A percentile compares a stretch with the other conserved stretches of the same genome.
Conservation (phyloP, 768 basidiomycete genomes). For the Auricularia auricula-judae region DNA sequence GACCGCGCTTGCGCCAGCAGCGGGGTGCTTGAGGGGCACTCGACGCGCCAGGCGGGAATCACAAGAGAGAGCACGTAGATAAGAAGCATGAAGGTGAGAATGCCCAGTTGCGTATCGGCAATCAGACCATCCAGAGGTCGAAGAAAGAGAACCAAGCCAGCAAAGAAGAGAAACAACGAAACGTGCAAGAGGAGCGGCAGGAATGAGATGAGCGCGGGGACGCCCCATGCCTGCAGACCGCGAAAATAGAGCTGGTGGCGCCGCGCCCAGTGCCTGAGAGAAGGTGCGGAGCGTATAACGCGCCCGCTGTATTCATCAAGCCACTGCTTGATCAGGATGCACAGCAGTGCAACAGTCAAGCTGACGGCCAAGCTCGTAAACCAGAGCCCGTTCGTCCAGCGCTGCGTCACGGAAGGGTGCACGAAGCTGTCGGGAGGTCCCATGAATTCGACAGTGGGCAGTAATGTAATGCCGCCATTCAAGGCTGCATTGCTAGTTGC, state of each 20-base stretch:
- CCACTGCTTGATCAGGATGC: constrained; percentile 1
- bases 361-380: neutral
- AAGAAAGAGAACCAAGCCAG: constrained; percentile 2
- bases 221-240: neutral
- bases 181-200: constrained; percentile 1
- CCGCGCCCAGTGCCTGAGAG: neutral
- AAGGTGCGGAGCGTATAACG: neutral
- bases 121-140: neutral
- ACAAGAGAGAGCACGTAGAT: neutral
- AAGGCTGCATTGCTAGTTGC: neutral
- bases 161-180: neutral
- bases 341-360: neutral
- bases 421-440: neutral
- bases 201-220: neutral
- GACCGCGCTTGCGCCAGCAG: neutral
- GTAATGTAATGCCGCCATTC: neutral
- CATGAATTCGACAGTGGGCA: neutral
- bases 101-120: neutral
- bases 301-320: neutral
- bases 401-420: neutral
- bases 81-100: neutral
- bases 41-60: neutral
- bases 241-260: neutral
- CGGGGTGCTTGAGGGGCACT: neutral
- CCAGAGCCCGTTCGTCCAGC: neutral